phyloP scores from a whole-genome alignment of 495 filamentous ascomycete genomes.

The Annulohypoxylon nitens region DNA sequence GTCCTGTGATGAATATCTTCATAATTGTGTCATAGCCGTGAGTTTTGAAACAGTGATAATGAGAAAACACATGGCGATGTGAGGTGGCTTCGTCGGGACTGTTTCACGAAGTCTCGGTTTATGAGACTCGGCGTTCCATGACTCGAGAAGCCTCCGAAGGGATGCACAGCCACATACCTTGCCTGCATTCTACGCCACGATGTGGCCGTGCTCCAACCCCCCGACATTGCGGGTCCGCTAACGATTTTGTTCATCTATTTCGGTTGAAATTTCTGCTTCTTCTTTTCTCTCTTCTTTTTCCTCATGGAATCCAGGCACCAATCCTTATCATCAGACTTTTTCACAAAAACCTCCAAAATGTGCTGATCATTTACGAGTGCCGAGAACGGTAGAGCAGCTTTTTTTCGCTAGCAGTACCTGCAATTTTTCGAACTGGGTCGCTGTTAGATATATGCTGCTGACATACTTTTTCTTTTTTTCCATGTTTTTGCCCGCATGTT shows the following conservation, averaged over 20 bases:
- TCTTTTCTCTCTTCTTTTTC: conserved; percentile 4
- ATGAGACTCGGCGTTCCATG: background rate
- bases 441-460: conserved; percentile 68
- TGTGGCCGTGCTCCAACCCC: background rate
- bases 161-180: background rate
- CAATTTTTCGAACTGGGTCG: conserved; percentile 55
- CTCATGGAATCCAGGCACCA: conserved; percentile 57
- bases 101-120: conserved; percentile 29
- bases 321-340: conserved; percentile 67
- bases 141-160: too few species aligned
- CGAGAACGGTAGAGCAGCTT: conserved; percentile 61
- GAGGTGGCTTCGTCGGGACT: conserved; percentile 8
- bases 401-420: conserved; percentile 68
- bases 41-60: conserved; percentile 10
- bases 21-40: background rate
- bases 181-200: conserved; percentile 4
- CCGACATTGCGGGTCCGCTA: background rate
- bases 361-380: conserved; percentile 66
- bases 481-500: background rate
- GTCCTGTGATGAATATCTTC: background rate
- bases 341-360: conserved; percentile 50
- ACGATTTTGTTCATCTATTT: conserved; percentile 8
- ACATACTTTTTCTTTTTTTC: conserved; percentile 49
- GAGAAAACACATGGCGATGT: conserved; percentile 17
- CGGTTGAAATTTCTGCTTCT: background rate